phyloP scores from a whole-genome alignment of 2,329 filamentous ascomycete species.

The Ilyonectria destructans region DNA sequence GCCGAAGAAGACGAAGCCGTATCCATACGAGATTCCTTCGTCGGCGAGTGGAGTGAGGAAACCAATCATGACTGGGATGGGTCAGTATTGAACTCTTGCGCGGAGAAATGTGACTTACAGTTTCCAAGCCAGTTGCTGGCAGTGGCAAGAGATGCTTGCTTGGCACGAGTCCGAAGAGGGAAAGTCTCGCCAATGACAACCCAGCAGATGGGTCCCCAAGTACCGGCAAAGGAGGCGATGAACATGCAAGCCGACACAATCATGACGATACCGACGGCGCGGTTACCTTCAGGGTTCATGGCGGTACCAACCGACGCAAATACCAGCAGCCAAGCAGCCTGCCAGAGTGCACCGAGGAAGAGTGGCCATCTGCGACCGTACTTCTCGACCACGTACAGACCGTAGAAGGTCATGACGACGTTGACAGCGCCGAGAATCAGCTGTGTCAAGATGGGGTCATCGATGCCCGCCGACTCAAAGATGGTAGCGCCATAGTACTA shows the following conservation, averaged over 20 bases:
- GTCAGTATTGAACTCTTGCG: constrained; percentile 21
- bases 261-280: constrained; percentile 75
- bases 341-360: constrained; percentile 78
- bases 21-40: constrained; percentile 72
- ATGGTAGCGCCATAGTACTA: constrained; percentile 75
- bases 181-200: constrained; percentile 79
- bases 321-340: constrained; percentile 76
- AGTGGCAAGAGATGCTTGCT: constrained; percentile 70
- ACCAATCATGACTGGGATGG: constrained; percentile 68
- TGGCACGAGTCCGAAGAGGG: constrained; percentile 69
- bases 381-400: constrained; percentile 78
- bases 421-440: constrained; percentile 81
- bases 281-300: constrained; percentile 59
- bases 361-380: constrained; percentile 80
- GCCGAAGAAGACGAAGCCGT: constrained; percentile 77
- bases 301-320: constrained; percentile 73
- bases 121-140: constrained; percentile 74
- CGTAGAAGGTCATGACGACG: constrained; percentile 76
- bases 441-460: constrained; percentile 77
- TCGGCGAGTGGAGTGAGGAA: constrained; percentile 81
- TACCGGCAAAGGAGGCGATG: constrained; percentile 79
- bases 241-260: constrained; percentile 83
- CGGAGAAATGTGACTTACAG: constrained; percentile 54
- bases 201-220: constrained; percentile 82
- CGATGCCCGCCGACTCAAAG: constrained; percentile 77